A percentile compares a stretch with the other conserved stretches of the same genome.
Evolutionary conservation across 495 filamentous ascomycete species (phyloP).

Genomic region (Xylaria acuta): DNA sequence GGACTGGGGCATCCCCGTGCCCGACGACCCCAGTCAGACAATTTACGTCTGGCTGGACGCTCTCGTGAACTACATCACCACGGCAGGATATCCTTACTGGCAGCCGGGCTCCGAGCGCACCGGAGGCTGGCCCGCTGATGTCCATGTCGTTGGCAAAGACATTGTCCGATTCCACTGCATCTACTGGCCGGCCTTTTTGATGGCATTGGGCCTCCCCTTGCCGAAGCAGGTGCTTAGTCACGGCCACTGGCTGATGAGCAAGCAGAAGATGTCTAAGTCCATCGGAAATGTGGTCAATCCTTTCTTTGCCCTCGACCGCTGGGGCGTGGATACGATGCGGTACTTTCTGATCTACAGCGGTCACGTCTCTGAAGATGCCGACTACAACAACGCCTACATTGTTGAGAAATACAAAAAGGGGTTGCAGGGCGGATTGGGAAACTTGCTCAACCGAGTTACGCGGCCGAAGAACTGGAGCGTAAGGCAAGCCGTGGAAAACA

Average conservation of each 20-base stretch:
- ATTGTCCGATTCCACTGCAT: constrained; percentile 95
- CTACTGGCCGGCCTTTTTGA: constrained; percentile 96
- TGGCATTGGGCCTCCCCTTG: constrained; percentile 84
- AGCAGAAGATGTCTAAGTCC: constrained; percentile 93
- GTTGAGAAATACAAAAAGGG: constrained; percentile 77
- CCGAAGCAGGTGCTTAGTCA: constrained; percentile 86
- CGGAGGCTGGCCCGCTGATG: constrained; percentile 86
- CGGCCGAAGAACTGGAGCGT: constrained; percentile 72
- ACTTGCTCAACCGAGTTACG: constrained; percentile 73
- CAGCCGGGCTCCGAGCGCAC: constrained; percentile 60
- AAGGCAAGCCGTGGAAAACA: constrained; percentile 56
- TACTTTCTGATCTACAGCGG: constrained; percentile 85
- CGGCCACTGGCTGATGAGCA: constrained; percentile 92
- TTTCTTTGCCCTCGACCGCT: constrained; percentile 88
- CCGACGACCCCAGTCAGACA: constrained; percentile 82
- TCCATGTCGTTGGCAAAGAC: constrained; percentile 95
- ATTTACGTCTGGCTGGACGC: constrained; percentile 99
- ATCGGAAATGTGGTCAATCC: constrained; percentile 95
- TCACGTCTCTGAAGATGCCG: constrained; percentile 73
- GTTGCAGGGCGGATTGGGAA: constrained; percentile 77
- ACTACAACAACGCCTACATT: constrained; percentile 82
- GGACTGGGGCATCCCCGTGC: constrained; percentile 89
- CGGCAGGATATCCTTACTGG: constrained; percentile 81
- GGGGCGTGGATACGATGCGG: constrained; percentile 84
- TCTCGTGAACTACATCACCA: constrained; percentile 90